phyloP scores from a whole-genome alignment of 768 basidiomycete genomes.

The Termitomyces sp. region DNA sequence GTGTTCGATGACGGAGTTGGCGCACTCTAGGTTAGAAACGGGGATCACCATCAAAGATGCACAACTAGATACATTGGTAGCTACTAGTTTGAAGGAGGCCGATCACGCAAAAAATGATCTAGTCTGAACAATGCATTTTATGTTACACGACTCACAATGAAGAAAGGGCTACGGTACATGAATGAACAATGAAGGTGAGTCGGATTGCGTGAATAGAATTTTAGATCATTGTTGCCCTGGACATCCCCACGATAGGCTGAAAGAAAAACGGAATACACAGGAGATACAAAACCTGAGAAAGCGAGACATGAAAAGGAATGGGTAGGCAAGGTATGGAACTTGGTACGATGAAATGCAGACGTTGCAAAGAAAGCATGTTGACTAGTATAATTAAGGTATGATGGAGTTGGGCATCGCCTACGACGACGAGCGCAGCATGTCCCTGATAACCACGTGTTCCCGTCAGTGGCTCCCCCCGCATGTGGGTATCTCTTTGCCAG shows the following conservation, averaged over 20 bases:
- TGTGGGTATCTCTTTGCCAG: slow-evolving; percentile 23
- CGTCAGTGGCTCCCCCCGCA: slow-evolving; percentile 25
- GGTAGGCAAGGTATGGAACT: slow-evolving; percentile 2
- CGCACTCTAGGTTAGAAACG: not conserved
- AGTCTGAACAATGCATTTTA: not conserved
- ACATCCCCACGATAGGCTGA: slow-evolving; percentile 10
- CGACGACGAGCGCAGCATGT: slow-evolving; percentile 17
- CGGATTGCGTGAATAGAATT: slow-evolving; percentile 1
- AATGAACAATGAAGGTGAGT: not conserved
- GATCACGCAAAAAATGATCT: slow-evolving; percentile 1
- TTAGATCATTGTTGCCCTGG: slow-evolving; percentile 12
- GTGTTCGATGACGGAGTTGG: not conserved
- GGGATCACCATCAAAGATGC: not conserved
- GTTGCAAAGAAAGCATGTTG: slow-evolving; percentile 13
- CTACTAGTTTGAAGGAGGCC: not conserved
- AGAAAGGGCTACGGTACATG: slow-evolving; percentile 3
- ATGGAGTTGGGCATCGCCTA: slow-evolving; percentile 7
- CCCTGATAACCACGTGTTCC: slow-evolving; percentile 2
- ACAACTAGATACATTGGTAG: not conserved
- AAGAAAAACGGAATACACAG: slow-evolving; percentile 2
- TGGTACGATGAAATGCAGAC: slow-evolving; percentile 2
- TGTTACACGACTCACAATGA: slow-evolving; percentile 4
- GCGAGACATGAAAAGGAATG: not conserved
- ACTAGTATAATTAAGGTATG: slow-evolving; percentile 10
- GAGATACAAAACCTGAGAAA: slow-evolving; percentile 12